Evolutionary conservation across 768 basidiomycete genomes (phyloP), one percentile per base, ranked within the genome.

Genomic region (Lactifluus volemus): DNA sequence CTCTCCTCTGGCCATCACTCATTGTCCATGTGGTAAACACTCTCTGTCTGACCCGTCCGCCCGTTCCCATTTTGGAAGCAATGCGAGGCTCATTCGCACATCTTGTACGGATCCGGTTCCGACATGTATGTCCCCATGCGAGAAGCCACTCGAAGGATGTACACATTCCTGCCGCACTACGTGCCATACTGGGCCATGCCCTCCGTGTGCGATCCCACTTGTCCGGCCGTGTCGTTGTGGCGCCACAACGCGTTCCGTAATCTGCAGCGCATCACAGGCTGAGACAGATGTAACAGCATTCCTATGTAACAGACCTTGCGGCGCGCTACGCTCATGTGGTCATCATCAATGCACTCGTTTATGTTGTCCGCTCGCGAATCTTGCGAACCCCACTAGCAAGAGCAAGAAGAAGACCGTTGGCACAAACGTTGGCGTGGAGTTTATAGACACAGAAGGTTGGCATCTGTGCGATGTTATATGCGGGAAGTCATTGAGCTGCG

Each of bases 201-300:
- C 88, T 0, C 89, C 92, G 0, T 98, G 96, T 72, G 70, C 73
- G 1, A 81, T 88, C 53, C 73, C 76, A 49, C 78, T 94, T 45
- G 80, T 84, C 4, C 77, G 87, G 6, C 88, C 89, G 3, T 99
- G 97, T 70, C 80, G 97, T 34, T 98, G 97, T 63, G 95, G 94
- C 0, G 76, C 81, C 17, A 86, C 84, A 2, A 85, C 78, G 21
- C 73, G 85, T 14, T 71, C 76, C 3, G 68, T 81, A 0, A 71
- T 67, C 1, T 98, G 95, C 70, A 73, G 73, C 63, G 76, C 74
- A 51, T 71, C 78, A 14, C 73, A 74, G 48, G 70, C 68, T 30
- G 77, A 71, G 3, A 61, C 61, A 0, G 71, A 72, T 1, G 52
- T 69, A 55, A 73, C 71, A 2, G 87, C 91, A 58, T 79, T 94